phyloP scores from a whole-genome alignment of 108 stramenopile species.

The Cyclotella kingstonii region DNA sequence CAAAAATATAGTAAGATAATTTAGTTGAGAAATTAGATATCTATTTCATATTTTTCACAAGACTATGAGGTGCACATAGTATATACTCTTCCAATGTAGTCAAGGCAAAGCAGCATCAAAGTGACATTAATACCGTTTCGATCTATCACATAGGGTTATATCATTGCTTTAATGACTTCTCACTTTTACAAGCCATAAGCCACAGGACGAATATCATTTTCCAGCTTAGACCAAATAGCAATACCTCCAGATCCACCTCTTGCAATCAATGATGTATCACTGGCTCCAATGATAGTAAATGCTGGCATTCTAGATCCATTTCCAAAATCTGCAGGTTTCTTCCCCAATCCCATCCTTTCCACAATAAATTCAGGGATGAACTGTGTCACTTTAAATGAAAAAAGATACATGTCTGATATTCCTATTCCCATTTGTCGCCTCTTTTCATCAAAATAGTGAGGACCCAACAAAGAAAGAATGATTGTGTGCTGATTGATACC shows the following conservation, averaged over 20 bases:
- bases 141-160: no score
- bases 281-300: conserved; percentile 62
- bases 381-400: conserved; percentile 43
- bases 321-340: conserved; percentile 43
- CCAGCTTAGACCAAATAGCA: conserved; percentile 65
- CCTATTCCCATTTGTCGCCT: conserved; percentile 57
- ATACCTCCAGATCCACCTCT: conserved; percentile 63
- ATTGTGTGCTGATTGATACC: conserved; percentile 47
- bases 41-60: no score
- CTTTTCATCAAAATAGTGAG: conserved; percentile 50
- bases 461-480: conserved; percentile 53
- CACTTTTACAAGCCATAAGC: conserved; percentile 38
- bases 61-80: no score
- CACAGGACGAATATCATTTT: conserved; percentile 60
- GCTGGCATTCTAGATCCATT: conserved; percentile 49
- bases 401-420: conserved; percentile 53
- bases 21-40: no score
- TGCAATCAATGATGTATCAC: conserved; percentile 62
- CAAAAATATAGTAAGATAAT: no score
- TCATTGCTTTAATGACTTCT: background rate
- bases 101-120: no score
- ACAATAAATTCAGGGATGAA: conserved; percentile 48
- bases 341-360: conserved; percentile 51
- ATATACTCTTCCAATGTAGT: no score
- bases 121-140: no score